Conservation (phyloP, 1,139 yeast genomes). For the Nakaseomyces delphensis region DNA sequence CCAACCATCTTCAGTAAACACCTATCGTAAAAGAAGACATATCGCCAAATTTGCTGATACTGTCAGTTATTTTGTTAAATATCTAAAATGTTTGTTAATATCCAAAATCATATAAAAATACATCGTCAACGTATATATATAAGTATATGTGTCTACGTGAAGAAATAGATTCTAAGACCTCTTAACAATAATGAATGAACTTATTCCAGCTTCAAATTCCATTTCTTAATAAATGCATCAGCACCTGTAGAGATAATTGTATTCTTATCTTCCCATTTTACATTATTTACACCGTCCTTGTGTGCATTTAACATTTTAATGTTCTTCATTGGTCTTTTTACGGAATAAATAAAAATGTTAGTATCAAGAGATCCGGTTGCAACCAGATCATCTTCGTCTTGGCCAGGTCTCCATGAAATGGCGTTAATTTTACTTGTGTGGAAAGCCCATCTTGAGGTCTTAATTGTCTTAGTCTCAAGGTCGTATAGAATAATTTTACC, state of each 20-base stretch:
- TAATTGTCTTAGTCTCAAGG: slow-evolving; percentile 44
- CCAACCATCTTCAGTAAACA: no score
- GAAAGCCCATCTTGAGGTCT: slow-evolving; percentile 92
- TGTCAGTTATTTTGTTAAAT: no score
- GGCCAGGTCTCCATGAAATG: slow-evolving; percentile 52
- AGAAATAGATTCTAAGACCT: no score
- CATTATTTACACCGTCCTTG: slow-evolving; percentile 73
- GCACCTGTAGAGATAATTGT: slow-evolving; percentile 60
- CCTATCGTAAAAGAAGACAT: no score
- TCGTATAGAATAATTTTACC: slow-evolving; percentile 77
- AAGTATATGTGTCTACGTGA: not conserved
- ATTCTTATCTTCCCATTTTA: slow-evolving; percentile 51
- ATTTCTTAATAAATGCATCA: slow-evolving; percentile 72
- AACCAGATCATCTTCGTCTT: slow-evolving; percentile 58
- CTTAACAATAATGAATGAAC: not conserved
- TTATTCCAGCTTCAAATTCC: slow-evolving; percentile 40
- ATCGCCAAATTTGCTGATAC: no score
- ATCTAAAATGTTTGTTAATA: no score
- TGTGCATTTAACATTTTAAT: slow-evolving; percentile 73
- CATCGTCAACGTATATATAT: no score
- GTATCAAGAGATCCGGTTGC: slow-evolving; percentile 82
- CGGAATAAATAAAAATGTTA: slow-evolving; percentile 69
- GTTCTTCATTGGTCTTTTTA: slow-evolving; percentile 66
- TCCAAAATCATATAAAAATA: no score
- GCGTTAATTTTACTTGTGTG: slow-evolving; percentile 75